These are phyloP conservation scores for Ceratocystiopsis brevicomis DNA, from an alignment of 2,329 filamentous ascomycete genomes.

Conservation along the genomic window DNA sequence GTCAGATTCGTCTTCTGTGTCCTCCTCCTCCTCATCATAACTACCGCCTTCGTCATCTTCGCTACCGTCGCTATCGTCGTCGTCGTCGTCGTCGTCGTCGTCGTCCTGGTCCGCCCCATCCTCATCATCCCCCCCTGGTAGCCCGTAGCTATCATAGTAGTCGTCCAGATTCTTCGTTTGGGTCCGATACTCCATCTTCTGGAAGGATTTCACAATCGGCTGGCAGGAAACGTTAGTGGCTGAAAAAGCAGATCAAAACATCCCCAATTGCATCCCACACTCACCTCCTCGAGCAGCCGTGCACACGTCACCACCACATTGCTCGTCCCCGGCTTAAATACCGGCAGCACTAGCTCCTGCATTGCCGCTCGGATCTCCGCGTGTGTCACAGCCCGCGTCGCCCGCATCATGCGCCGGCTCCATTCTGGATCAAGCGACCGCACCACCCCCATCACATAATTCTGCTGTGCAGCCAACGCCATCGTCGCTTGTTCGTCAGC, in stretches of 20 bases:
- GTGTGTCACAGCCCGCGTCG: constrained; percentile 58
- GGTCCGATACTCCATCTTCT: constrained; percentile 58
- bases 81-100: constrained; percentile 37
- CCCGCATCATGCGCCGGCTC: constrained; percentile 55
- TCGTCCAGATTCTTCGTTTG: constrained; percentile 53
- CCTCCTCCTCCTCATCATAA: not conserved
- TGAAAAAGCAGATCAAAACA: not conserved
- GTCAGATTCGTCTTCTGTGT: not conserved
- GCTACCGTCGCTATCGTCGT: constrained; percentile 34
- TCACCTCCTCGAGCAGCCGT: constrained; percentile 65
- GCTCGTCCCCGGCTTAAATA: constrained; percentile 62
- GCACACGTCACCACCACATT: constrained; percentile 83
- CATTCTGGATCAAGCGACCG: constrained; percentile 59
- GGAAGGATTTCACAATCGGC: constrained; percentile 59
- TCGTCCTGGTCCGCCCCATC: constrained; percentile 44
- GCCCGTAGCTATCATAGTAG: constrained; percentile 81
- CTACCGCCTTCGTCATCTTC: constrained; percentile 24
- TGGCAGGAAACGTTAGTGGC: constrained; percentile 17
- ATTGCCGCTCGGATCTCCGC: constrained; percentile 63
- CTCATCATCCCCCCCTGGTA: constrained; percentile 43
- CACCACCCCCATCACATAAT: constrained; percentile 68
- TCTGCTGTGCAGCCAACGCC: constrained; percentile 60
- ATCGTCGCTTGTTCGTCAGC: constrained; percentile 82
- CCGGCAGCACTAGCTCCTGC: constrained; percentile 53
- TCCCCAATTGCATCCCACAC: constrained; percentile 14